phyloP scores from a whole-genome alignment of 164 flowering plant genomes.

The Cinnamomum micranthum region DNA sequence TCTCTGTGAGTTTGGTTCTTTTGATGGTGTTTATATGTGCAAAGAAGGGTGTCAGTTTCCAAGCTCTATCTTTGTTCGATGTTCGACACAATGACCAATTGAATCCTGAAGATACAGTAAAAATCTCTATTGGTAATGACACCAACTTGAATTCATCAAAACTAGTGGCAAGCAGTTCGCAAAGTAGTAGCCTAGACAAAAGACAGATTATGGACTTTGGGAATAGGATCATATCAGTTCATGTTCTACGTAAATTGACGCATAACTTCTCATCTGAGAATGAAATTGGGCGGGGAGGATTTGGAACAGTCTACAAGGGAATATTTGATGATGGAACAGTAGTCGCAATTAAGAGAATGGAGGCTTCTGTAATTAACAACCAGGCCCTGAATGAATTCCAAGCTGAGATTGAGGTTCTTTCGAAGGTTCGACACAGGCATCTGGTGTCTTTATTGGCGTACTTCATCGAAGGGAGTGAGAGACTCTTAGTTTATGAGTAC shows the following conservation, averaged over 20 bases:
- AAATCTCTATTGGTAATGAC: conserved; percentile 5
- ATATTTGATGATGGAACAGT: conserved; percentile 43
- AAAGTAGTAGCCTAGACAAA: conserved; percentile 21
- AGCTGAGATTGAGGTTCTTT: conserved; percentile 50
- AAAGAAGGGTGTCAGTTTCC: neutral
- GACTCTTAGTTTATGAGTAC: conserved; percentile 49
- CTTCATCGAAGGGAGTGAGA: conserved; percentile 42
- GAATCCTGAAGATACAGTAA: conserved; percentile 1
- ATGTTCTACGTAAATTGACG: conserved; percentile 43
- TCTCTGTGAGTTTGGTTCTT: neutral
- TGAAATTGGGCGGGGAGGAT: conserved; percentile 49
- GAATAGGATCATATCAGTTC: conserved; percentile 33
- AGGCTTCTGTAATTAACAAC: conserved; percentile 24
- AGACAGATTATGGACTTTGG: conserved; percentile 32
- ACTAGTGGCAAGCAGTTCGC: conserved; percentile 3
- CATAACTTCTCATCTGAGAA: conserved; percentile 37
- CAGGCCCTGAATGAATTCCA: conserved; percentile 46
- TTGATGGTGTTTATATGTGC: neutral
- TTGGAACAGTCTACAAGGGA: conserved; percentile 53
- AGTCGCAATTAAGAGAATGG: conserved; percentile 59
- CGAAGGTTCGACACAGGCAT: conserved; percentile 55
- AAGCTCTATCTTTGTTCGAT: conserved; percentile 5
- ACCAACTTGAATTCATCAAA: conserved; percentile 12
- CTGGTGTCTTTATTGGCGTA: conserved; percentile 45
- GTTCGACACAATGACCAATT: neutral